Evolutionary conservation across 257 asterid species (phyloP), one percentile per base, ranked within the genome.

Genomic region (Ilex asprella): DNA sequence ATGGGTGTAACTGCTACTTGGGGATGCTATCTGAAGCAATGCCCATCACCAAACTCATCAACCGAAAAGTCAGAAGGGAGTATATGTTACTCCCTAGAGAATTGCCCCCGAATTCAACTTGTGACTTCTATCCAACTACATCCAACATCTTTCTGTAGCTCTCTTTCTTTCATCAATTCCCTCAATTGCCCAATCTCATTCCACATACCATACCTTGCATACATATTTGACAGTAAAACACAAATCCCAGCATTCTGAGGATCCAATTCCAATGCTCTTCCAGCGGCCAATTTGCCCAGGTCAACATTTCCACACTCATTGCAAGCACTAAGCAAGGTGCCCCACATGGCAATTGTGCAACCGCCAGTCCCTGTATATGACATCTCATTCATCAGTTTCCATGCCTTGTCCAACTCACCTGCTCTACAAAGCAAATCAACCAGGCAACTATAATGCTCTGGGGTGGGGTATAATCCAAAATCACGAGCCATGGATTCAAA

Each of bases 361-460:
- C 61, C 55, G 66, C 32, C 65, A 7, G 59, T 74, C 15, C 31
- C 85, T 56, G 30, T 46, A 39, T 16, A 30, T 31, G 86, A 79
- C 73, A 85, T 58, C 76, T 76, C 81, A 46, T 49, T 56, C 3
- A 91, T 62, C 39, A 86, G 39, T 30, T 67, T 64, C 80, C 85
- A 84, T 44, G 95, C 98, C 73, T 78, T 77, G 54, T 77, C 90
- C 64, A 84, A 70, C 72, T 91, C 93, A 50, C 98, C 95, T 0
- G 93, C 90, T 31, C 95, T 81, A 61, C 93, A 86, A 52, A 91
- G 90, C 75, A 85, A 75, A 73, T 88, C 95, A 63, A 88, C 77
- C n/a, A 91, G 64, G 55, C 95, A 88, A 60, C 95, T 83, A 41
- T 86, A 86, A 61, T 91, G 98, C 81, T 91, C 95, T 2, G 79